Evolutionary conservation across 1,139 yeast genomes (phyloP), one percentile per base, ranked within the genome.

Genomic region (Pichia sp.): DNA sequence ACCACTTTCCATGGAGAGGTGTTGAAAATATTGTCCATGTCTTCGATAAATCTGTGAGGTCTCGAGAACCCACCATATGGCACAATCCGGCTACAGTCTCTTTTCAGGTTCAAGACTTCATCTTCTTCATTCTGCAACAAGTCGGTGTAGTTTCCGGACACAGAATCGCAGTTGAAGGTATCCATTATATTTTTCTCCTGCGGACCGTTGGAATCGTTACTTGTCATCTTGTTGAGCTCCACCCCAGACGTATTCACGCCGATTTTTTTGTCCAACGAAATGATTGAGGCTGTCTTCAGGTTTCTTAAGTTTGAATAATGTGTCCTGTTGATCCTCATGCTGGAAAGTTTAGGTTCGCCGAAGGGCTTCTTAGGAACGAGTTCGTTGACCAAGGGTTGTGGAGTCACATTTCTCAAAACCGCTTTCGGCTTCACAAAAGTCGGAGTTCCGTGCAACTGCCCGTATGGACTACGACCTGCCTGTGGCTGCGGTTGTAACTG

Each of bases 41-140:
- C 65, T 25, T 82, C 67, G 9, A 75, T 66, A 31, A 72, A 66
- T 61, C 74, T 72, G 58, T 76, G 76, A 1, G 82, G 80, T 52
- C 74, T 77, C 0, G 91, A 83, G 60, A 80, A 83, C 2, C 93
- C 93, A 9, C 93, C 93, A 67, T 75, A 85, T n/a, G 88, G 87
- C 0, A 91, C 85, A 42, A 85, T 72, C 48, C 68, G 66, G 36
- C 57, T 66, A 43, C 44, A 36, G 21, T 53, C 49, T 21, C 45
- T 44, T 10, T 7, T n/a, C 1, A 34, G 22, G 18, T 41, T 22
- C 13, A 51, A 44, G 3, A 54, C 46, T 18, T 44, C 55, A 4
- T 42, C 34, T 39, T 53, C 54, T 28, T 56, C 59, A 25, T 47
- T 54, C 12, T 44, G 25, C 21, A 54, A 13, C 22, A 46, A 44